Percentiles rank a stretch among this genome's conserved stretches.
phyloP scores from a whole-genome alignment of 768 basidiomycete species.

The Termitomyces sp. region DNA sequence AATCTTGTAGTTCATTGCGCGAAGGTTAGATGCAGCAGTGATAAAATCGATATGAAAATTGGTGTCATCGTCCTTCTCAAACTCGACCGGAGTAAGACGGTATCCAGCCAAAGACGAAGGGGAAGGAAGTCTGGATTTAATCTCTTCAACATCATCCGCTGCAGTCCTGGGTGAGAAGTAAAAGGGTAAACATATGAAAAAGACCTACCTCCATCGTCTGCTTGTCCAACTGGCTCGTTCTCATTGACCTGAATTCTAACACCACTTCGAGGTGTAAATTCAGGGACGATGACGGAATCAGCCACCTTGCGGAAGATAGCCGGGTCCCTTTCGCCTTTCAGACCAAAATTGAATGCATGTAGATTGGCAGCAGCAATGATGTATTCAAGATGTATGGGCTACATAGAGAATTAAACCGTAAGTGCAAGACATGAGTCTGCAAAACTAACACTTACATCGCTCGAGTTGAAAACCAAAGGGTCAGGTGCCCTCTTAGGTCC shows the following conservation, averaged over 20 bases:
- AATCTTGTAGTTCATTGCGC: conserved; percentile 94
- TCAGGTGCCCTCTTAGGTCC: conserved; percentile 98
- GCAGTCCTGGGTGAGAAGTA: neutral
- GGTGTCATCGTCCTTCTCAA: conserved; percentile 98
- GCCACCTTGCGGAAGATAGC: conserved; percentile 79
- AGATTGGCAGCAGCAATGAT: conserved; percentile 93
- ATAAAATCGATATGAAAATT: conserved; percentile 99
- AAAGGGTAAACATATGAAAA: neutral
- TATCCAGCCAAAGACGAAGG: conserved; percentile 96
- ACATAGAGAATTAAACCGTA: neutral
- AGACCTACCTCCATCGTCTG: conserved; percentile 34
- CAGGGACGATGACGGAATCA: conserved; percentile 79
- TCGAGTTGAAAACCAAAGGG: conserved; percentile 78
- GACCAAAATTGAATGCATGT: conserved; percentile 96
- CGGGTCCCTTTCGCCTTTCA: conserved; percentile 83
- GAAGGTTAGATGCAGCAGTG: conserved; percentile 94
- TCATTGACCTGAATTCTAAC: conserved; percentile 93
- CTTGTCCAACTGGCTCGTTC: conserved; percentile 76
- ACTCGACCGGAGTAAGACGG: conserved; percentile 90
- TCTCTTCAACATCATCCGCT: conserved; percentile 52
- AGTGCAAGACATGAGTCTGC: neutral
- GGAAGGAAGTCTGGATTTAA: conserved; percentile 70
- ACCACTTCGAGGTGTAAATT: conserved; percentile 90
- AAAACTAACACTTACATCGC: conserved; percentile 54
- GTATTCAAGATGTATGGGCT: conserved; percentile 86